Percentiles rank a stretch among this genome's conserved stretches.
These are phyloP conservation scores for Schizochytrium sp. DNA, from an alignment of 108 stramenopile genomes.

Conservation along the genomic window DNA sequence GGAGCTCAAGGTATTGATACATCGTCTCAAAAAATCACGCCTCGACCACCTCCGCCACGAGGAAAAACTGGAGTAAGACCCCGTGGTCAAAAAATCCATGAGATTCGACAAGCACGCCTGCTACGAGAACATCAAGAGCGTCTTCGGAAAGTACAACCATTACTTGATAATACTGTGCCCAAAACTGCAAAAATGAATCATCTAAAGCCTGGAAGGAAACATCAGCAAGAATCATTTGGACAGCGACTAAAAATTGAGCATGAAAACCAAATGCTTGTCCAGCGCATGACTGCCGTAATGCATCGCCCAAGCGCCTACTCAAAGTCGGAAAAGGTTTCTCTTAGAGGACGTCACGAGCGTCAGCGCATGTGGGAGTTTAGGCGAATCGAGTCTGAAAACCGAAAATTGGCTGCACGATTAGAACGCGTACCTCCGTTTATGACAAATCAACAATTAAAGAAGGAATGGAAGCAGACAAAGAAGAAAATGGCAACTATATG, in stretches of 20 bases:
- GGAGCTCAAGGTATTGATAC: too few species aligned
- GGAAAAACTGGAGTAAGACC: not conserved
- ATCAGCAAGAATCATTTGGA: not conserved
- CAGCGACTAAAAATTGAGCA: not conserved
- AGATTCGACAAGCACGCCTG: not conserved
- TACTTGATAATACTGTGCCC: conserved; percentile 6
- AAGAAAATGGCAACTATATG: conserved; percentile 57
- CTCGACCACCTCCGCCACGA: too few species aligned
- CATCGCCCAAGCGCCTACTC: conserved; percentile 3
- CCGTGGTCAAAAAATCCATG: conserved; percentile 21
- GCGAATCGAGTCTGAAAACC: conserved; percentile 47
- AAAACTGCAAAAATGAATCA: not conserved
- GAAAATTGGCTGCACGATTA: not conserved
- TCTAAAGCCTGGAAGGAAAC: not conserved
- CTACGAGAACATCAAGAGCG: conserved; percentile 32
- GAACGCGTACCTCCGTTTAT: conserved; percentile 16
- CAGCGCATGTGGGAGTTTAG: not conserved
- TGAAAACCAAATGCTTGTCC: conserved; percentile 38
- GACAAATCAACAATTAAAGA: not conserved
- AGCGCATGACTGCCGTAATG: conserved; percentile 48
- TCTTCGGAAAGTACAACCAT: not conserved
- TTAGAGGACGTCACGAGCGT: conserved; percentile 5
- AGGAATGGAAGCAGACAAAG: conserved; percentile 57
- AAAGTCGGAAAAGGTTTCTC: not conserved
- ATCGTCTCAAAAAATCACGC: too few species aligned